These are phyloP conservation scores for Cryoendolithus antarcticus DNA, from an alignment of 2,329 filamentous ascomycete species.

Conservation along the genomic window DNA sequence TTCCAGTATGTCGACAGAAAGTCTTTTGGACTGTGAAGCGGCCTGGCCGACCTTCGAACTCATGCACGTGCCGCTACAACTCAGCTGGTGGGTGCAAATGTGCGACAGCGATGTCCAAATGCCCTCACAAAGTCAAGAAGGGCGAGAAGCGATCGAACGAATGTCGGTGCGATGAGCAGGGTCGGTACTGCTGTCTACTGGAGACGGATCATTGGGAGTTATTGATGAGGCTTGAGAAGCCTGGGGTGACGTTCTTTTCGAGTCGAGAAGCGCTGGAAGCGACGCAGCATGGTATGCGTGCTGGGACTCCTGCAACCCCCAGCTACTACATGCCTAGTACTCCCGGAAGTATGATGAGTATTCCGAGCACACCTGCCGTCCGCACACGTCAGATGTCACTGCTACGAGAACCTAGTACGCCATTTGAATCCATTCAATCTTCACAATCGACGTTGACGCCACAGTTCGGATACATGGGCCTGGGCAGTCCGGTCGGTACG, in stretches of 20 bases:
- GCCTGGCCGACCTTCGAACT: conserved; percentile 22
- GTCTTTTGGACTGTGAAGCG: conserved; percentile 25
- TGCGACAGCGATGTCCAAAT: conserved; percentile 19
- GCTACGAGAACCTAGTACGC: too few relatives aligned
- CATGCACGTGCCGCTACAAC: conserved; percentile 22
- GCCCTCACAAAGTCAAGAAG: conserved; percentile 23
- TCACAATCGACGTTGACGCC: conserved; percentile 7
- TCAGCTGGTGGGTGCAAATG: conserved; percentile 22
- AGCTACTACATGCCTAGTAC: too few relatives aligned
- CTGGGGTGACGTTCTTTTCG: conserved; percentile 17
- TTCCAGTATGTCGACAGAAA: conserved; percentile 21
- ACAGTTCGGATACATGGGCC: conserved; percentile 21
- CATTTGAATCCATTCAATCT: too few relatives aligned
- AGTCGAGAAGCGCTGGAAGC: conserved; percentile 17
- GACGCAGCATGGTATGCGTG: conserved; percentile 5
- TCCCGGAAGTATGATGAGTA: too few relatives aligned
- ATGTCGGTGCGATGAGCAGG: conserved; percentile 23
- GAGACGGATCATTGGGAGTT: conserved; percentile 20
- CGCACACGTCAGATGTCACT: too few relatives aligned
- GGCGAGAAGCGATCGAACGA: conserved; percentile 22
- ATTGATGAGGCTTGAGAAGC: conserved; percentile 17
- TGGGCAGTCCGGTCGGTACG: conserved; percentile 15
- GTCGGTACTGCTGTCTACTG: conserved; percentile 21
- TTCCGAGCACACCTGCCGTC: too few relatives aligned
- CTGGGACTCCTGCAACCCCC: conserved; percentile 2